A percentile compares a stretch with the other conserved stretches of the same genome.
Evolutionary conservation across 2,329 filamentous ascomycete species (phyloP).

Genomic region (Neofusicoccum cordaticola): DNA sequence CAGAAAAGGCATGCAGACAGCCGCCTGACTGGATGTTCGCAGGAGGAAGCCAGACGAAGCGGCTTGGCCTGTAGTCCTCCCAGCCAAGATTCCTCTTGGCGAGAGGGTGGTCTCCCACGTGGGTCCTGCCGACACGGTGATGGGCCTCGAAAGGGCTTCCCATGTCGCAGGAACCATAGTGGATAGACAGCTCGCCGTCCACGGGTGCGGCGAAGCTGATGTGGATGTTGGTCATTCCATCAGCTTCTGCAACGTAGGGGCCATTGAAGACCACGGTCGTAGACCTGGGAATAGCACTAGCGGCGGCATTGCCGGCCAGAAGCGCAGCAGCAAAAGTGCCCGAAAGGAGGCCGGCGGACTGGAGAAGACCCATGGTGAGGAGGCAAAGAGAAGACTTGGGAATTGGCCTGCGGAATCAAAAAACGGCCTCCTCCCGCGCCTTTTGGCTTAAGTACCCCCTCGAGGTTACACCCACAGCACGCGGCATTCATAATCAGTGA

Average conservation of each 20-base stretch:
- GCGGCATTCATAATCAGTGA: neutral
- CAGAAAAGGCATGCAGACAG: slow-evolving; percentile 47
- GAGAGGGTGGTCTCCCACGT: slow-evolving; percentile 24
- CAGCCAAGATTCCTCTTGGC: slow-evolving; percentile 24
- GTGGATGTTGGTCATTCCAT: slow-evolving; percentile 24
- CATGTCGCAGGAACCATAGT: slow-evolving; percentile 24
- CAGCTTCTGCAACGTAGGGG: slow-evolving; percentile 21
- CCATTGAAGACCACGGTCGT: slow-evolving; percentile 18
- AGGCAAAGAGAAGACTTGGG: neutral
- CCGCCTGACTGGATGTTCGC: slow-evolving; percentile 37
- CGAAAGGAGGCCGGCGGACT: neutral
- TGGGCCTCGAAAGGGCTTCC: slow-evolving; percentile 6
- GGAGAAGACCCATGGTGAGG: slow-evolving; percentile 4
- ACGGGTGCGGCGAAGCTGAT: slow-evolving; percentile 22
- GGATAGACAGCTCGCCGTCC: slow-evolving; percentile 25
- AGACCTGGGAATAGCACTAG: slow-evolving; percentile 8
- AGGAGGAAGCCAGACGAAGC: slow-evolving; percentile 50
- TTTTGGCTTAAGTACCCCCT: slow-evolving; percentile 1
- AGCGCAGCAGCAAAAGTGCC: neutral
- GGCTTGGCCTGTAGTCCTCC: slow-evolving; percentile 34
- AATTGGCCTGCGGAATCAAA: neutral
- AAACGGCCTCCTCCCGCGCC: neutral
- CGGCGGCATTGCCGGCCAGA: neutral
- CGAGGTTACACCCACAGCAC: neutral
- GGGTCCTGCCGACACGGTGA: slow-evolving; percentile 24